Conservation (phyloP, 108 stramenopile species). For the Fistulifera pelliculosa region DNA sequence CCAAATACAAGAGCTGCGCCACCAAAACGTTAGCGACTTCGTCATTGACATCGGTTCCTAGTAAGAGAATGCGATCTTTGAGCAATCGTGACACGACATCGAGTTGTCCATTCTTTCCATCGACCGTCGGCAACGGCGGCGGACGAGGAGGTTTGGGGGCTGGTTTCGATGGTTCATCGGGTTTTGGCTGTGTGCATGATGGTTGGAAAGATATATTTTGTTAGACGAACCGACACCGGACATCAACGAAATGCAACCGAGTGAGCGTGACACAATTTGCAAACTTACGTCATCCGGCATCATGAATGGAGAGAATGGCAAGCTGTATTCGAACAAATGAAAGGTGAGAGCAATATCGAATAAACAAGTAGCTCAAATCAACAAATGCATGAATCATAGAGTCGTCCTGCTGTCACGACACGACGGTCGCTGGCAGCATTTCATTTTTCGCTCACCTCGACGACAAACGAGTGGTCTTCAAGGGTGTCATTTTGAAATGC, state of each 20-base stretch:
- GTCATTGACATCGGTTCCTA: conserved; percentile 83
- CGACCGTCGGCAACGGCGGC: conserved; percentile 55
- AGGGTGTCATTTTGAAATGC: no score
- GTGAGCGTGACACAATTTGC: background rate
- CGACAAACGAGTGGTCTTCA: no score
- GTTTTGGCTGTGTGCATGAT: background rate
- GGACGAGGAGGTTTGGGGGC: conserved; percentile 33
- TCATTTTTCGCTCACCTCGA: no score
- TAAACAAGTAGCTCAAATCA: background rate
- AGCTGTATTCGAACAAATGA: background rate
- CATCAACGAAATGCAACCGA: conserved; percentile 3
- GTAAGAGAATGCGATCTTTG: conserved; percentile 84
- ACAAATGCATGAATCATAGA: no score
- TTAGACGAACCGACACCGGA: no score
- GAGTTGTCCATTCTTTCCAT: conserved; percentile 57
- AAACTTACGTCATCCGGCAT: conserved; percentile 34
- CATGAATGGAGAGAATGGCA: conserved; percentile 20
- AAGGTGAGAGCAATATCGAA: background rate
- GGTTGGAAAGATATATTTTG: conserved; percentile 3
- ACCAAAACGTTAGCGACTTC: conserved; percentile 83
- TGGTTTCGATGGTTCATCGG: conserved; percentile 13
- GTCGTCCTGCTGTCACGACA: no score
- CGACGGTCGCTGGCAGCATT: no score
- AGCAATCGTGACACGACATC: conserved; percentile 69
- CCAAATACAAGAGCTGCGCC: conserved; percentile 79